Conservation (phyloP, 495 filamentous ascomycete genomes). For the Xylaria acuta region DNA sequence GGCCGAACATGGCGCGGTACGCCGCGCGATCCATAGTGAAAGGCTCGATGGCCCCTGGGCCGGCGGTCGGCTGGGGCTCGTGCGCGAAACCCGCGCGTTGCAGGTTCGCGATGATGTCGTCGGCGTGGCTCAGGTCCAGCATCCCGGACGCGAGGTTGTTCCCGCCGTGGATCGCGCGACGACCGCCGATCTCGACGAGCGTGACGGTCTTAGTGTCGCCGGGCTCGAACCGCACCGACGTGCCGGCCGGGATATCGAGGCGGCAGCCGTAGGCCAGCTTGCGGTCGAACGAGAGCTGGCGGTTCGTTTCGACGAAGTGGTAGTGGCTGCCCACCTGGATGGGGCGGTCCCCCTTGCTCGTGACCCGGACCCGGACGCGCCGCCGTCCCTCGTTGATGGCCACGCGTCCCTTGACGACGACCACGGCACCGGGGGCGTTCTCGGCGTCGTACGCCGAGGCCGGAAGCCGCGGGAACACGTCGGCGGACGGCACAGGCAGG, state of each 20-base stretch:
- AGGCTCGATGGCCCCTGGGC: conserved; percentile 58
- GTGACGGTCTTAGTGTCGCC: conserved; percentile 94
- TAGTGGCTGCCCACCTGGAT: conserved; percentile 97
- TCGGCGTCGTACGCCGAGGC: conserved; percentile 66
- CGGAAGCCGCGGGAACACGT: conserved; percentile 66
- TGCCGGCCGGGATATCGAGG: conserved; percentile 90
- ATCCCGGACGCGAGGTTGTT: conserved; percentile 77
- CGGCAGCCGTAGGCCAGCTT: conserved; percentile 81
- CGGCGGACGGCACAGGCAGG: conserved; percentile 75
- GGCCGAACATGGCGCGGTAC: conserved; percentile 91
- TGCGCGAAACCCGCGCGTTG: conserved; percentile 79
- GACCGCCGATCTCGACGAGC: conserved; percentile 87
- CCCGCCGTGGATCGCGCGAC: conserved; percentile 82
- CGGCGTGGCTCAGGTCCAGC: conserved; percentile 65
- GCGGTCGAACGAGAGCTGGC: conserved; percentile 91
- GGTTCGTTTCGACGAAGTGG: conserved; percentile 94
- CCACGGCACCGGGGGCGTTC: conserved; percentile 79
- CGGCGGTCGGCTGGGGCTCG: conserved; percentile 64
- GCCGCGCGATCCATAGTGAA: conserved; percentile 77
- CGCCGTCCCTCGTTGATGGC: conserved; percentile 76
- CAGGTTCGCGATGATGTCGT: conserved; percentile 71
- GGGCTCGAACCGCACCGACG: conserved; percentile 93
- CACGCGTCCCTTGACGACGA: conserved; percentile 72
- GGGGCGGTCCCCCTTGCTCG: conserved; percentile 87
- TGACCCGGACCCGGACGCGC: conserved; percentile 75